phyloP scores from a whole-genome alignment of 352 stramenopile genomes.

The Phytopythium oedochilum region DNA sequence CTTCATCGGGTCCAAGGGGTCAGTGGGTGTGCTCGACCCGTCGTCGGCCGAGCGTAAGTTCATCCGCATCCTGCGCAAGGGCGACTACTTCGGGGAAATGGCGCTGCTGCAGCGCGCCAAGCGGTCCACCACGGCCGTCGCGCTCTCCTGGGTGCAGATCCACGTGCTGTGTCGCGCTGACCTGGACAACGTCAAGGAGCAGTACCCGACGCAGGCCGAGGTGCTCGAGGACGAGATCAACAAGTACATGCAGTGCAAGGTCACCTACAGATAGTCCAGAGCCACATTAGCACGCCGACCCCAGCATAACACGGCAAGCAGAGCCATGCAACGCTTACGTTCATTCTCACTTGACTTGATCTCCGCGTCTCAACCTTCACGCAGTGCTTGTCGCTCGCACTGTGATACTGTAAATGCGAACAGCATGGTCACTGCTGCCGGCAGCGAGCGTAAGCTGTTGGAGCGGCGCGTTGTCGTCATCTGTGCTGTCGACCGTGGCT shows the following conservation, averaged over 20 bases:
- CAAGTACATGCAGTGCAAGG: conserved; percentile 72
- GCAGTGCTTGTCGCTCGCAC: conserved; percentile 7
- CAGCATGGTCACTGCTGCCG: conserved; percentile 45
- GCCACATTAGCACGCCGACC: background rate
- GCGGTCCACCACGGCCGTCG: conserved; percentile 58
- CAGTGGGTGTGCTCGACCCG: conserved; percentile 61
- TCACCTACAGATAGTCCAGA: conserved; percentile 40
- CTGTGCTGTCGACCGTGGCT: background rate
- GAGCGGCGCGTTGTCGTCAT: background rate
- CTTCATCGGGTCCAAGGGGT: conserved; percentile 71
- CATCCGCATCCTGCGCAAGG: conserved; percentile 59
- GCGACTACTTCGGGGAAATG: conserved; percentile 81
- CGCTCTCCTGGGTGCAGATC: conserved; percentile 72
- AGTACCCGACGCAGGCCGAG: conserved; percentile 50
- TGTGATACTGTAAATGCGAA: conserved; percentile 38
- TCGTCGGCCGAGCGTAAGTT: conserved; percentile 36
- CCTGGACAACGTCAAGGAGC: conserved; percentile 55
- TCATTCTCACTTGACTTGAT: background rate
- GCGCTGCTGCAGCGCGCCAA: conserved; percentile 58
- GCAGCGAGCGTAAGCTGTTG: conserved; percentile 21
- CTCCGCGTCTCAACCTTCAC: conserved; percentile 1
- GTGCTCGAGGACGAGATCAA: conserved; percentile 68
- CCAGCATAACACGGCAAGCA: background rate
- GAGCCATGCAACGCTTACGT: background rate
- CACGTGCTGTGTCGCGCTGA: conserved; percentile 58